Evolutionary conservation across 805 yeast species (phyloP).

Genomic region (Dipodascus albidus): DNA sequence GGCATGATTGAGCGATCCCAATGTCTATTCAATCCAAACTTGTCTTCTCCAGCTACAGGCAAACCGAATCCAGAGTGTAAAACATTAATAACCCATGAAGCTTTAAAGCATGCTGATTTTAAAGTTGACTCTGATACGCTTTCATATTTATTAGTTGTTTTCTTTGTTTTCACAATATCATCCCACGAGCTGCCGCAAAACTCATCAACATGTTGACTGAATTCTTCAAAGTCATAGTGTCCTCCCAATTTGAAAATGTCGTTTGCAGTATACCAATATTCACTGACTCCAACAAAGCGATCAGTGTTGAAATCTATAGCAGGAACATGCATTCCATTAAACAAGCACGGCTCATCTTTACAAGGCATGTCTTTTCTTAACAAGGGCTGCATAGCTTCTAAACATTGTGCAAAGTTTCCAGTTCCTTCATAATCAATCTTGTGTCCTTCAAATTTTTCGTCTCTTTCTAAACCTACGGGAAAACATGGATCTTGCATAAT

Average conservation of each 20-base stretch:
- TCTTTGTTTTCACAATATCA: slow-evolving; percentile 35
- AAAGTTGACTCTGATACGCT: slow-evolving; percentile 46
- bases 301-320: slow-evolving; percentile 66
- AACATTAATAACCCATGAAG: slow-evolving; percentile 84
- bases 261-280: slow-evolving; percentile 95
- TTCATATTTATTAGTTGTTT: slow-evolving; percentile 42
- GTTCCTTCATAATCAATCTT: slow-evolving; percentile 37
- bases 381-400: slow-evolving; percentile 61
- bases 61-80: slow-evolving; percentile 87
- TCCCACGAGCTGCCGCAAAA: slow-evolving; percentile 76
- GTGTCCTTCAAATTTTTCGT: slow-evolving; percentile 4
- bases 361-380: slow-evolving; percentile 74
- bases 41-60: slow-evolving; percentile 33
- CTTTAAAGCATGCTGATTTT: slow-evolving; percentile 80
- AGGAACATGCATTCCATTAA: slow-evolving; percentile 94
- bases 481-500: slow-evolving; percentile 65
- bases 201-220: slow-evolving; percentile 51
- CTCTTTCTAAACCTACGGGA: slow-evolving; percentile 38
- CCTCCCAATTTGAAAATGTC: slow-evolving; percentile 87
- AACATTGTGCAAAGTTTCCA: slow-evolving; percentile 70
- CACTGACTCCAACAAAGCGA: slow-evolving; percentile 86
- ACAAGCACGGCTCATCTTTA: slow-evolving; percentile 77
- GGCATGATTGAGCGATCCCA: slow-evolving; percentile 16
- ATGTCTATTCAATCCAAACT: slow-evolving; percentile 19
- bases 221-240: slow-evolving; percentile 63